These are phyloP conservation scores for Penicillium vulpinum DNA, from an alignment of 2,329 filamentous ascomycete genomes.

Conservation along the genomic window DNA sequence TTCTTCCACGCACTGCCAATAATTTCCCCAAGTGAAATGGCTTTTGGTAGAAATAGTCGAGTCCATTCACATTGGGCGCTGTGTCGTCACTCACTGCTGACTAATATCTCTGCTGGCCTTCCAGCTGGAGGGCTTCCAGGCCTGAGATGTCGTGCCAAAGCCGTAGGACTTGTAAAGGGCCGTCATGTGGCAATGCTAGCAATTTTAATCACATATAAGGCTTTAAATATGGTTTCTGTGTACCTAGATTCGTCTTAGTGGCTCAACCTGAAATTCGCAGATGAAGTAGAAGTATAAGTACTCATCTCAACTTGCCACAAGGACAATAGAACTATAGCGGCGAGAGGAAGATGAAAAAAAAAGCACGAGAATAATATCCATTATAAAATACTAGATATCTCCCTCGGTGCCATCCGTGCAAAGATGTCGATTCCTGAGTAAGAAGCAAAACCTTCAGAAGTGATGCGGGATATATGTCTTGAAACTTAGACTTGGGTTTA, in stretches of 20 bases:
- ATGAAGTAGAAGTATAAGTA: neutral
- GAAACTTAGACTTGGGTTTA: no score
- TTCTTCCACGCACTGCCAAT: no score
- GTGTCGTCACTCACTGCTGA: neutral
- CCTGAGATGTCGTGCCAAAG: neutral
- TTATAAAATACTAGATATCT: no score
- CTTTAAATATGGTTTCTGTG: neutral
- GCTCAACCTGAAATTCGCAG: neutral
- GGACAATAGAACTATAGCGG: neutral
- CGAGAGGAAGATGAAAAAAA: neutral
- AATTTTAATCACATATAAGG: neutral
- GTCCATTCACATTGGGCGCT: neutral
- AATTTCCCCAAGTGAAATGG: neutral
- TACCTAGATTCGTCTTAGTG: neutral
- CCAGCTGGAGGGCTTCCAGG: neutral
- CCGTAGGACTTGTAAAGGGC: neutral
- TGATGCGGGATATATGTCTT: no score
- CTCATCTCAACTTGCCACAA: neutral
- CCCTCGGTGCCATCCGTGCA: no score
- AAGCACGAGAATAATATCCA: no score
- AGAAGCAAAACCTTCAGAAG: no score
- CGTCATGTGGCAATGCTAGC: neutral
- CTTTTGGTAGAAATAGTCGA: neutral
- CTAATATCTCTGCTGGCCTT: neutral
- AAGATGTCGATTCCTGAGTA: no score